Conservation (phyloP, 495 filamentous ascomycete species). For the Penicillium cinerascens region DNA sequence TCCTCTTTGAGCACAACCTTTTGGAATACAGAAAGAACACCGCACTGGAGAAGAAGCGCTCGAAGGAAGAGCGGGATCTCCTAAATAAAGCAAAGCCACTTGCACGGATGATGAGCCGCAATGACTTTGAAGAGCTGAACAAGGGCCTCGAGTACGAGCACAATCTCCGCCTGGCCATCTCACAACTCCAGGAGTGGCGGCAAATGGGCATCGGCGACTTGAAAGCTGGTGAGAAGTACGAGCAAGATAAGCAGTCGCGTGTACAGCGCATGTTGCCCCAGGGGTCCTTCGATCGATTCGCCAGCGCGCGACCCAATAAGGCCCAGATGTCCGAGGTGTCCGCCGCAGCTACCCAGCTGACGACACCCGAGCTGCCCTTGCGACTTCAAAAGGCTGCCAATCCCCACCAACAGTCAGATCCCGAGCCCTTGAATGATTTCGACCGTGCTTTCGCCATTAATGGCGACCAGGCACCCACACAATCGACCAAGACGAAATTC, state of each 20-base stretch:
- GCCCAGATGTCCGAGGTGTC: slow-evolving; percentile 62
- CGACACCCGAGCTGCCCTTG: slow-evolving; percentile 70
- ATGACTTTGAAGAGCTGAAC: slow-evolving; percentile 83
- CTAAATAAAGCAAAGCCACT: slow-evolving; percentile 93
- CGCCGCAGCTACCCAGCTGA: slow-evolving; percentile 65
- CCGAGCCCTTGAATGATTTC: slow-evolving; percentile 38
- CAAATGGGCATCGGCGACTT: slow-evolving; percentile 77
- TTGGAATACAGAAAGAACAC: slow-evolving; percentile 89
- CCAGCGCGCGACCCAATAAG: slow-evolving; percentile 53
- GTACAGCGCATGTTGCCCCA: slow-evolving; percentile 67
- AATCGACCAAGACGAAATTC: slow-evolving; percentile 47
- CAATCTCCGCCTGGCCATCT: slow-evolving; percentile 83
- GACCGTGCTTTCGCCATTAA: slow-evolving; percentile 41
- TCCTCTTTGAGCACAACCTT: slow-evolving; percentile 91
- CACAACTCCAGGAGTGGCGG: slow-evolving; percentile 93
- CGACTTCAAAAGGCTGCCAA: slow-evolving; percentile 48
- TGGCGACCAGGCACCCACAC: slow-evolving; percentile 39
- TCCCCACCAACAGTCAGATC: slow-evolving; percentile 31
- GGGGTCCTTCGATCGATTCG: slow-evolving; percentile 78
- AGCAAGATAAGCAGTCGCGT: slow-evolving; percentile 78
- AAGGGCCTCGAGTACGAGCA: slow-evolving; percentile 83
- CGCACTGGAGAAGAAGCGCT: slow-evolving; percentile 86
- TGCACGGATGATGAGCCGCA: slow-evolving; percentile 91
- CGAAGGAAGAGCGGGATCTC: slow-evolving; percentile 89
- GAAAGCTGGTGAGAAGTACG: slow-evolving; percentile 87